phyloP scores from a whole-genome alignment of 768 basidiomycete species.

The Rubroboletus pulcherrimus region DNA sequence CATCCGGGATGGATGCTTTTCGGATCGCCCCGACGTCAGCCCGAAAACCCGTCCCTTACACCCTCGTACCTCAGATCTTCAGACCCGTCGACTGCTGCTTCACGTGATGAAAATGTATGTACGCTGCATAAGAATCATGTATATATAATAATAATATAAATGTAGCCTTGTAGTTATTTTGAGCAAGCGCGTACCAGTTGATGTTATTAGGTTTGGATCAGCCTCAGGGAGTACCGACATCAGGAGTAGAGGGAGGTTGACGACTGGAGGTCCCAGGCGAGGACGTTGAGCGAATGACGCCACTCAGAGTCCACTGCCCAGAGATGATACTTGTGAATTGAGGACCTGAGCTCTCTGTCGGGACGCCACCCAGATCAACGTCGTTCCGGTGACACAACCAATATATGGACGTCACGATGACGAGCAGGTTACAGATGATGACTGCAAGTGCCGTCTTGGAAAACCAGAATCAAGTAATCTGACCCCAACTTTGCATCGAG shows the following conservation, averaged over 20 bases:
- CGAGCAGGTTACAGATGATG: slow-evolving; percentile 7
- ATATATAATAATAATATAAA: neutral
- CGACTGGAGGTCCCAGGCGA: too few species aligned
- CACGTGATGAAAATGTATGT: neutral
- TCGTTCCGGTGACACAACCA: neutral
- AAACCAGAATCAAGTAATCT: neutral
- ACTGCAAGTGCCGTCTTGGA: slow-evolving; percentile 15
- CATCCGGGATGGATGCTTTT: too few species aligned
- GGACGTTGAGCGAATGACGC: neutral
- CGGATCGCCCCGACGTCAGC: too few species aligned
- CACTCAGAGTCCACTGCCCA: neutral
- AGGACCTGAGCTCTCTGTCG: neutral
- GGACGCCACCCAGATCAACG: neutral
- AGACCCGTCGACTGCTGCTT: neutral
- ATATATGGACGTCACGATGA: slow-evolving; percentile 9
- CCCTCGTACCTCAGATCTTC: too few species aligned
- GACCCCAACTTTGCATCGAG: neutral
- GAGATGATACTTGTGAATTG: neutral
- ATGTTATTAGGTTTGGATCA: neutral
- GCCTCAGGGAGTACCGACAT: too few species aligned
- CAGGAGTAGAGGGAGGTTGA: slow-evolving; percentile 25
- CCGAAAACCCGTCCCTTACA: too few species aligned
- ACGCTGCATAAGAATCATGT: neutral
- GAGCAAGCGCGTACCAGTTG: neutral
- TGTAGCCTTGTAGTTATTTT: neutral